These are phyloP conservation scores for Vigna radiata DNA, from an alignment of 306 rosid genomes.

Conservation along the genomic window DNA sequence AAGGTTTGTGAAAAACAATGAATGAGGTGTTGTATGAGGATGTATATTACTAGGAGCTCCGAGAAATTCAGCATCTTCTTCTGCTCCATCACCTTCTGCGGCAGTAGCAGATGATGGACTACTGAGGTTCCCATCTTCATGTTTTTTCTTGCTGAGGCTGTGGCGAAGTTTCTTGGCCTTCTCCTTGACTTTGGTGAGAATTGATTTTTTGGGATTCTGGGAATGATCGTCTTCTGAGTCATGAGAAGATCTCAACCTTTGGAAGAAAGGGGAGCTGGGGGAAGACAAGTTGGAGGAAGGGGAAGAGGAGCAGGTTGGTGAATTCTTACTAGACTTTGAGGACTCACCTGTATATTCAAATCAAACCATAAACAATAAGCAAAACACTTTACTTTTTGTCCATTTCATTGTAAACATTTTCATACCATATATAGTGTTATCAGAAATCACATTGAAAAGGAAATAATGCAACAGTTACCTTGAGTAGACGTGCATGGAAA, in stretches of 20 bases:
- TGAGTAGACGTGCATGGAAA: no score
- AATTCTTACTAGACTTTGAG: slow-evolving; percentile 39
- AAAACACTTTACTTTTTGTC: neutral
- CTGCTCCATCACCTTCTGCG: slow-evolving; percentile 49
- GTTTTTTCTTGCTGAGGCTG: slow-evolving; percentile 82
- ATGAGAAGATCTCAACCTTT: slow-evolving; percentile 51
- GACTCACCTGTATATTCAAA: slow-evolving; percentile 46
- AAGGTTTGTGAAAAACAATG: neutral
- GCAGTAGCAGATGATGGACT: slow-evolving; percentile 54
- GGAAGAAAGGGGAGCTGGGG: slow-evolving; percentile 41
- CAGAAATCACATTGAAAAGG: no score
- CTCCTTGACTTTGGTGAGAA: slow-evolving; percentile 85
- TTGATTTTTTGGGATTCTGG: slow-evolving; percentile 85
- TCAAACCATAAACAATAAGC: neutral
- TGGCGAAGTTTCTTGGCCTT: slow-evolving; percentile 81
- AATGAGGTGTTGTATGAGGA: no score
- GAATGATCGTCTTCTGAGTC: slow-evolving; percentile 67
- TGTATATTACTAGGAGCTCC: slow-evolving; percentile 79
- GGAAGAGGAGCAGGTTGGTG: slow-evolving; percentile 44
- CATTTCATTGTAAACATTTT: neutral
- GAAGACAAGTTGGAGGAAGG: slow-evolving; percentile 36
- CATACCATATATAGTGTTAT: no score
- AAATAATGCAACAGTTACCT: no score
- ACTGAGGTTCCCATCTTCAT: slow-evolving; percentile 52
- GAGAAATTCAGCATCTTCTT: slow-evolving; percentile 65